Evolutionary conservation across 1,284 basidiomycete genomes (phyloP).

Genomic region (Heterobasidion irregulare): DNA sequence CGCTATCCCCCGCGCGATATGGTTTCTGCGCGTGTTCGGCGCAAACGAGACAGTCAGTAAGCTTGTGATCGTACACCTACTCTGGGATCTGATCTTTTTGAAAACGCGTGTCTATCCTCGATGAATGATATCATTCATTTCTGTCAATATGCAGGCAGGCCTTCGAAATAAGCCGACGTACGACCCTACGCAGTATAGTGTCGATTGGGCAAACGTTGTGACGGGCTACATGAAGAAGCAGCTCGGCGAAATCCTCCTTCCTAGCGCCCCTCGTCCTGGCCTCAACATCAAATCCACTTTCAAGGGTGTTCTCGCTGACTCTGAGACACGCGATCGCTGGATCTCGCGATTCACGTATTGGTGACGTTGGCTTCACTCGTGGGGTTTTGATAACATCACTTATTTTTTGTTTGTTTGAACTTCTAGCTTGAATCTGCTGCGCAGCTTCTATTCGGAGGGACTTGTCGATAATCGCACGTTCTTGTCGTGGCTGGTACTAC

Average conservation of each 20-base stretch:
- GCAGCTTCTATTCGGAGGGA: slow-evolving; percentile 72
- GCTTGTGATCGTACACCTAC: slow-evolving; percentile 1
- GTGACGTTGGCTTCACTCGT: slow-evolving; percentile 25
- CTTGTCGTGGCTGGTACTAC: slow-evolving; percentile 78
- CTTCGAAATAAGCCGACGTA: slow-evolving; percentile 65
- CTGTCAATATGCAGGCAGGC: slow-evolving; percentile 41
- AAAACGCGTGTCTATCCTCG: too few species aligned
- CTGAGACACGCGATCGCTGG: slow-evolving; percentile 69
- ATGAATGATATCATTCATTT: neutral
- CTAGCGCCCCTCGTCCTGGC: slow-evolving; percentile 65
- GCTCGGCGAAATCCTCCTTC: slow-evolving; percentile 76
- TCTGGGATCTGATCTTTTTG: neutral
- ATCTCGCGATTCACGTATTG: slow-evolving; percentile 76
- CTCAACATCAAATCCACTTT: slow-evolving; percentile 75
- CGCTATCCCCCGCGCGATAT: slow-evolving; percentile 81
- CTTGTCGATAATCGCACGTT: slow-evolving; percentile 80
- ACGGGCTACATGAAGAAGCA: slow-evolving; percentile 89
- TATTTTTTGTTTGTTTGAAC: slow-evolving; percentile 9
- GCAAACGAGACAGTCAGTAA: slow-evolving; percentile 83
- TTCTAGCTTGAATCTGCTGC: slow-evolving; percentile 62
- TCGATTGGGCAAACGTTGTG: slow-evolving; percentile 85
- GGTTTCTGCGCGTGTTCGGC: slow-evolving; percentile 94
- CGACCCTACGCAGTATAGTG: slow-evolving; percentile 77
- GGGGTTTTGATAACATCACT: neutral
- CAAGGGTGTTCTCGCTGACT: slow-evolving; percentile 67